Evolutionary conservation across 2,329 filamentous ascomycete species (phyloP).

Genomic region (Sclerotinia subarctica): DNA sequence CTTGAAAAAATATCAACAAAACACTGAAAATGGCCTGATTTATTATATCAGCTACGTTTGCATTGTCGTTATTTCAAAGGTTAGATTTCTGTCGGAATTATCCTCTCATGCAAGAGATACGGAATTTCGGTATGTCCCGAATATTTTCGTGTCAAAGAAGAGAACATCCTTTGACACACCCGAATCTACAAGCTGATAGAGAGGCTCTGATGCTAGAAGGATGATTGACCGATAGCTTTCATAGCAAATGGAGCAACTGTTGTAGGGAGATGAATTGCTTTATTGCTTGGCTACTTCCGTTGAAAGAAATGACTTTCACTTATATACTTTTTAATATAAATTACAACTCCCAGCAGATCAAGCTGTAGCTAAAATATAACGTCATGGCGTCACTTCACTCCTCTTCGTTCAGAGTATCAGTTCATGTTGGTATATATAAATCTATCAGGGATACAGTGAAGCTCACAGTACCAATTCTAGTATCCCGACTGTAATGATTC

Average conservation of each 20-base stretch:
- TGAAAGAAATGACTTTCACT: not conserved
- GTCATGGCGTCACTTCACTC: not conserved
- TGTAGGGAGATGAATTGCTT: not conserved
- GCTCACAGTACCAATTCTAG: not conserved
- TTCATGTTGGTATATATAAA: conserved; percentile 3
- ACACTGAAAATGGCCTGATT: not conserved
- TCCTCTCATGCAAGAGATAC: not conserved
- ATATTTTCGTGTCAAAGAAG: not conserved
- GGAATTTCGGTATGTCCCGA: not conserved
- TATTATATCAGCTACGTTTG: no score
- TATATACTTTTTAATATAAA: not conserved
- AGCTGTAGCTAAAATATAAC: not conserved
- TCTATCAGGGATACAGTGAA: not conserved
- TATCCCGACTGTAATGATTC: not conserved
- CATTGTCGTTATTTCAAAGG: not conserved
- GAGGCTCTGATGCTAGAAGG: not conserved
- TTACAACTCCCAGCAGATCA: not conserved
- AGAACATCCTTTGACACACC: not conserved
- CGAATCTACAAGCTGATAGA: not conserved
- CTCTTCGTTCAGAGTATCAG: not conserved
- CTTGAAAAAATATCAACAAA: not conserved
- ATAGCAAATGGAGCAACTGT: not conserved
- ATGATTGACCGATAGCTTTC: not conserved
- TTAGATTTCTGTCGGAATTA: not conserved
- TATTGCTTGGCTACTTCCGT: conserved; percentile 3